Evolutionary conservation across 2,329 filamentous ascomycete genomes (phyloP).

Genomic region (Cytospora paraplurivora): DNA sequence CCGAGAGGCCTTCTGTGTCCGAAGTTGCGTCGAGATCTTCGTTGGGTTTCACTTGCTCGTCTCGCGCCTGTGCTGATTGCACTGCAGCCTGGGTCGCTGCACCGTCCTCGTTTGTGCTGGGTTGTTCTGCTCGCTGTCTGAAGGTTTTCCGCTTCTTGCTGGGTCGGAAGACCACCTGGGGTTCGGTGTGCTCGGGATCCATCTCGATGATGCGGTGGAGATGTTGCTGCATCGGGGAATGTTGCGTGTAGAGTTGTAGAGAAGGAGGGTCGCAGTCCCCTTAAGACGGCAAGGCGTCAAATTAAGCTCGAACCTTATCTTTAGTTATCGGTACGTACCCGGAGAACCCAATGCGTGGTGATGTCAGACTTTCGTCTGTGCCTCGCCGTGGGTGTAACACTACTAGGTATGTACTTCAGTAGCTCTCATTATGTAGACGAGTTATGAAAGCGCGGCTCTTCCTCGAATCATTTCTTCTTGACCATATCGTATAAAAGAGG

Average conservation of each 20-base stretch:
- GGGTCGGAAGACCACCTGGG: slow-evolving; percentile 54
- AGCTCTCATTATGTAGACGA: too few relatives aligned
- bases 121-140: slow-evolving; percentile 49
- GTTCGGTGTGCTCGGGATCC: slow-evolving; percentile 32
- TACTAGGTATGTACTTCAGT: too few relatives aligned
- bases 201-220: slow-evolving; percentile 26
- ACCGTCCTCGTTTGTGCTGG: slow-evolving; percentile 7
- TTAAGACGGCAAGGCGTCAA: slow-evolving; percentile 9
- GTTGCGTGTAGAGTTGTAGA: slow-evolving; percentile 6
- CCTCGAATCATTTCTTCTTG: not conserved
- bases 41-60: slow-evolving; percentile 27
- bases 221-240: not conserved
- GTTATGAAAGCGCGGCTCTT: not conserved
- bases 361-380: slow-evolving; percentile 8
- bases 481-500: not conserved
- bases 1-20: slow-evolving; percentile 41
- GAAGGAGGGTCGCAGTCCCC: not conserved
- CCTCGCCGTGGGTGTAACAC: not conserved
- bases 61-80: slow-evolving; percentile 21
- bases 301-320: slow-evolving; percentile 25
- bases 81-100: slow-evolving; percentile 8
- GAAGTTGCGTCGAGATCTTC: slow-evolving; percentile 17
- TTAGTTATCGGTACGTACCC: slow-evolving; percentile 12
- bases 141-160: slow-evolving; percentile 64
- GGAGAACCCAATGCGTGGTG: slow-evolving; percentile 1